Conservation (phyloP, 192 early-diverging fungal species). For the Coemansia sp. region DNA sequence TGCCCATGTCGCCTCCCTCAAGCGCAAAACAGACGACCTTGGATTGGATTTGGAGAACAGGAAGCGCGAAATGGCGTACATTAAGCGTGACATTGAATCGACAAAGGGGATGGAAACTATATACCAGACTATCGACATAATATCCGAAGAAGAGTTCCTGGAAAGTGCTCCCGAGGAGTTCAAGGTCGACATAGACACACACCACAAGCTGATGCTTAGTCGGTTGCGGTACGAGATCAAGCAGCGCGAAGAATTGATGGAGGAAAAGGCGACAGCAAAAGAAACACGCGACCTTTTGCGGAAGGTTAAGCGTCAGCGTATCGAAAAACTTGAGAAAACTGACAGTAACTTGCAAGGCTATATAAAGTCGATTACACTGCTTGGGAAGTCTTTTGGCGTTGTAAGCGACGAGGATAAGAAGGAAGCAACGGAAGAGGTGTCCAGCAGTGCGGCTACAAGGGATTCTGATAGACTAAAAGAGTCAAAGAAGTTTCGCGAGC, state of each 20-base stretch:
- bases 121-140: conserved; percentile 48
- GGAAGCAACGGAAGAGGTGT: conserved; percentile 9
- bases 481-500: conserved; percentile 21
- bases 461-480: conserved; percentile 30
- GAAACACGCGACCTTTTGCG: conserved; percentile 41
- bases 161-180: conserved; percentile 38
- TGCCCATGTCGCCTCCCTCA: conserved; percentile 29
- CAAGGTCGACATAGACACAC: conserved; percentile 22
- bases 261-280: conserved; percentile 15
- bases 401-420: conserved; percentile 6
- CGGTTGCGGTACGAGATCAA: conserved; percentile 50
- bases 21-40: conserved; percentile 32
- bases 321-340: conserved; percentile 48
- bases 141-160: conserved; percentile 30
- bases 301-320: conserved; percentile 34
- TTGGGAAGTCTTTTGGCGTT: conserved; percentile 27
- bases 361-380: conserved; percentile 31
- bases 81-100: conserved; percentile 44
- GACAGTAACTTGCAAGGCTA: conserved; percentile 40
- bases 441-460: conserved; percentile 12
- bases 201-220: conserved; percentile 54
- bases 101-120: conserved; percentile 50
- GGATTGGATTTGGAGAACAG: conserved; percentile 45
- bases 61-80: conserved; percentile 33
- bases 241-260: conserved; percentile 39